Percentiles rank a stretch among this genome's conserved stretches.
Conservation (phyloP, 73 alveolate genomes). For the Breviolum minutum region DNA sequence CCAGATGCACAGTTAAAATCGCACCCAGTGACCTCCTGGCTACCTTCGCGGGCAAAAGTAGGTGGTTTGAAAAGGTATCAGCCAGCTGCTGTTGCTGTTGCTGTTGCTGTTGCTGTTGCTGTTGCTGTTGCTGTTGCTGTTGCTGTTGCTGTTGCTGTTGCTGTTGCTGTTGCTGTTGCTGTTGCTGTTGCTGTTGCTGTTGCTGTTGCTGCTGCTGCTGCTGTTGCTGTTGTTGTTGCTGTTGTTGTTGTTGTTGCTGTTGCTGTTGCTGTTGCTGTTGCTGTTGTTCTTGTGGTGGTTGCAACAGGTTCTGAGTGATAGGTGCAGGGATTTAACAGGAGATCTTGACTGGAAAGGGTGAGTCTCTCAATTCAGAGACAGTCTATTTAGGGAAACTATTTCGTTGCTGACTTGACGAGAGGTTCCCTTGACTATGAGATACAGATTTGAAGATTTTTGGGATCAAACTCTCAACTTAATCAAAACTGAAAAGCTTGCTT, state of each 20-base stretch:
- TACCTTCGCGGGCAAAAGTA: not conserved
- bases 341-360: not conserved
- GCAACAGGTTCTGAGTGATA: not conserved
- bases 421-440: too few relatives aligned
- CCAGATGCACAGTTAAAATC: conserved; percentile 31
- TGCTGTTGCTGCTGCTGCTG: not conserved
- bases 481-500: too few relatives aligned
- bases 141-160: not conserved
- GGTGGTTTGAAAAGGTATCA: too few relatives aligned
- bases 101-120: not conserved
- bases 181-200: not conserved
- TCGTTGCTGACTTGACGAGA: too few relatives aligned
- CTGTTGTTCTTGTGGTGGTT: too few relatives aligned
- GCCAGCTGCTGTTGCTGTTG: not conserved
- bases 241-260: not conserved
- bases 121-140: not conserved
- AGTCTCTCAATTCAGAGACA: too few relatives aligned
- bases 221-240: not conserved
- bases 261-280: not conserved
- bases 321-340: not conserved
- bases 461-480: too few relatives aligned
- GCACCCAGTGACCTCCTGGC: not conserved
- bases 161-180: not conserved
- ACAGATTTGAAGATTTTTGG: too few relatives aligned
- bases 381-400: too few relatives aligned